phyloP scores from a whole-genome alignment of 345 rosid species.

The Laguncularia racemosa region DNA sequence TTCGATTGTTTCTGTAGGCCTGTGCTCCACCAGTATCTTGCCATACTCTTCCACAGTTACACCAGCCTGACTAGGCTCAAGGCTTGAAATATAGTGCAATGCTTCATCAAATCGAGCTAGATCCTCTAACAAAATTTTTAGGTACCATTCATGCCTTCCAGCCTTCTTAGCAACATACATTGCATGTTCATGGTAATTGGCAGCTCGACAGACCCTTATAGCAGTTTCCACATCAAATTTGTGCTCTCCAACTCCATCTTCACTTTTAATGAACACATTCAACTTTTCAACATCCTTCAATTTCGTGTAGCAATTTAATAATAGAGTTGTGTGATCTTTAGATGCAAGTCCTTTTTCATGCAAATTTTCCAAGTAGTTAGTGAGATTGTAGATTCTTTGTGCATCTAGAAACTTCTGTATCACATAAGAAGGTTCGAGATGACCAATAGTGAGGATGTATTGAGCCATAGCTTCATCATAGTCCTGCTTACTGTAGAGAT shows the following conservation, averaged over 20 bases:
- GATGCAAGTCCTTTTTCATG: conserved; percentile 98
- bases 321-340: conserved; percentile 97
- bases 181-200: conserved; percentile 97
- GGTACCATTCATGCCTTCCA: conserved; percentile 90
- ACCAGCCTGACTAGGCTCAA: conserved; percentile 97
- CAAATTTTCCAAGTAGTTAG: conserved; percentile 88
- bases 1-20: conserved; percentile 72
- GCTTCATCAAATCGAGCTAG: conserved; percentile 93
- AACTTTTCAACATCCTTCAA: conserved; percentile 93
- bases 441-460: conserved; percentile 86
- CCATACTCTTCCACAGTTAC: conserved; percentile 93
- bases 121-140: conserved; percentile 91
- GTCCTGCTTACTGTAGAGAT: conserved; percentile 89
- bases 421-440: conserved; percentile 97
- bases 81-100: conserved; percentile 81
- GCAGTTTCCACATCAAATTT: conserved; percentile 98
- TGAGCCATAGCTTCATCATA: conserved; percentile 96
- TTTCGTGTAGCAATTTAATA: conserved; percentile 93
- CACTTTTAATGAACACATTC: conserved; percentile 82
- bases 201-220: conserved; percentile 95
- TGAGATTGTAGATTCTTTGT: conserved; percentile 95
- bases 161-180: conserved; percentile 99
- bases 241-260: conserved; percentile 85
- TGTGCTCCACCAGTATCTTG: conserved; percentile 89
- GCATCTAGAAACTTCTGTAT: conserved; percentile 98